Percentiles rank a stretch among this genome's conserved stretches.
Conservation (phyloP, 106 monocot species). For the Dioscorea alata region DNA sequence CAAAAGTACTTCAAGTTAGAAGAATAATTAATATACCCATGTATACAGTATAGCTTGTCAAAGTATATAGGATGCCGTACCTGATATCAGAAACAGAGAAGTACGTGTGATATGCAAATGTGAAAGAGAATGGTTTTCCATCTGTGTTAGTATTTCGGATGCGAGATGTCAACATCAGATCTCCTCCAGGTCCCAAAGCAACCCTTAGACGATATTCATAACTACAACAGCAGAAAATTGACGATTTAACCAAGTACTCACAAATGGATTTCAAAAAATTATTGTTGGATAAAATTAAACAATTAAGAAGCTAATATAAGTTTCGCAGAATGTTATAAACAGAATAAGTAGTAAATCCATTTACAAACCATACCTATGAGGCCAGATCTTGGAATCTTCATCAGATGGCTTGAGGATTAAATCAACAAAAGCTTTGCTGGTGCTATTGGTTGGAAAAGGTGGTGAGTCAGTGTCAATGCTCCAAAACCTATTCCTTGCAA, state of each 20-base stretch:
- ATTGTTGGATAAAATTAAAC: neutral
- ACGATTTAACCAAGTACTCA: neutral
- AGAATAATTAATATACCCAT: too few species aligned
- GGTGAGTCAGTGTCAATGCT: constrained; percentile 63
- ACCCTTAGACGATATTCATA: constrained; percentile 77
- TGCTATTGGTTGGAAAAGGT: constrained; percentile 40
- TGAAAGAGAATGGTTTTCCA: constrained; percentile 77
- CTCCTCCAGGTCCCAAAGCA: constrained; percentile 58
- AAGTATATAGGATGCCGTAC: constrained; percentile 15
- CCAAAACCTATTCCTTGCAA: constrained; percentile 70
- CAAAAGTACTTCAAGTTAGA: too few species aligned
- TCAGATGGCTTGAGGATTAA: constrained; percentile 72
- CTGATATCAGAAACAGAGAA: constrained; percentile 83
- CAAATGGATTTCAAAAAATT: neutral
- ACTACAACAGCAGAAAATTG: constrained; percentile 22
- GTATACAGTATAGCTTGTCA: too few species aligned
- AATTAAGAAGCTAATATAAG: neutral
- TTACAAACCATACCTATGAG: constrained; percentile 42
- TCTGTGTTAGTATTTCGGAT: constrained; percentile 71
- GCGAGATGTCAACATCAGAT: constrained; percentile 69
- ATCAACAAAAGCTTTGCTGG: constrained; percentile 62
- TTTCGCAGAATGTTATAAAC: neutral
- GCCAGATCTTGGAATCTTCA: constrained; percentile 66
- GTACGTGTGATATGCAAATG: constrained; percentile 79
- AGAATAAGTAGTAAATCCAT: neutral